These are phyloP conservation scores for Aspergillus novoparasiticus DNA, from an alignment of 2,329 filamentous ascomycete genomes.

Conservation along the genomic window DNA sequence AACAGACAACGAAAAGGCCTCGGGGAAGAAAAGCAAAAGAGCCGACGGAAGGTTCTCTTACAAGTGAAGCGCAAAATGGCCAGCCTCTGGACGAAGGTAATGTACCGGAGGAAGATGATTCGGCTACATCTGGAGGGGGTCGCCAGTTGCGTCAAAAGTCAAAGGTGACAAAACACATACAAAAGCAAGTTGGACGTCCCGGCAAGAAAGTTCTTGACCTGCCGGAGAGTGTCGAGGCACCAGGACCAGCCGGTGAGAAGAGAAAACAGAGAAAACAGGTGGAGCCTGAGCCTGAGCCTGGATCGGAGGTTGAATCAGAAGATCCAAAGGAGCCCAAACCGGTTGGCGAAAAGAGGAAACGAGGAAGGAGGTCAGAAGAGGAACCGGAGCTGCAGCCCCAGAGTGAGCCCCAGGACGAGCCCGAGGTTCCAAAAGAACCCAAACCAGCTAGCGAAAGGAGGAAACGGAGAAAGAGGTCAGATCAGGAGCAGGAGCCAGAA, in stretches of 20 bases:
- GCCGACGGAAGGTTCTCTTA: neutral
- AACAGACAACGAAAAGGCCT: slow-evolving; percentile 3
- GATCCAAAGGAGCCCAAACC: neutral
- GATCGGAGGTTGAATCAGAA: neutral
- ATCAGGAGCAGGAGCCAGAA: neutral
- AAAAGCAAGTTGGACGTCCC: slow-evolving; percentile 21
- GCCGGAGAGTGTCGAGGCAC: slow-evolving; percentile 5
- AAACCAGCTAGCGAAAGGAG: neutral
- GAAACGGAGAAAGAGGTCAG: neutral
- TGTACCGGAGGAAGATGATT: slow-evolving; percentile 4
- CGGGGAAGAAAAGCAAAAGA: slow-evolving; percentile 16
- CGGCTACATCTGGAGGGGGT: neutral
- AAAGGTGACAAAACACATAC: slow-evolving; percentile 14
- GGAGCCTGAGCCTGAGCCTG: neutral
- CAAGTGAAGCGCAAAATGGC: slow-evolving; percentile 1
- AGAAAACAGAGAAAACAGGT: neutral
- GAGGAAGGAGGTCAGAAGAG: neutral
- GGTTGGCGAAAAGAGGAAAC: neutral
- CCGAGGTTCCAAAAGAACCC: neutral
- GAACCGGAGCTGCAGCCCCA: neutral
- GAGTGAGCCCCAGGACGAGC: no score
- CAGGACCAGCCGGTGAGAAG: neutral
- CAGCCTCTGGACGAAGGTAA: slow-evolving; percentile 3
- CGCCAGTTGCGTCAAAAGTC: slow-evolving; percentile 2
- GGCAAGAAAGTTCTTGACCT: slow-evolving; percentile 6